Percentiles rank a stretch among this genome's conserved stretches.
These are phyloP conservation scores for Sanguinoderma infundibulare DNA, from an alignment of 1,284 basidiomycete species.

Conservation along the genomic window DNA sequence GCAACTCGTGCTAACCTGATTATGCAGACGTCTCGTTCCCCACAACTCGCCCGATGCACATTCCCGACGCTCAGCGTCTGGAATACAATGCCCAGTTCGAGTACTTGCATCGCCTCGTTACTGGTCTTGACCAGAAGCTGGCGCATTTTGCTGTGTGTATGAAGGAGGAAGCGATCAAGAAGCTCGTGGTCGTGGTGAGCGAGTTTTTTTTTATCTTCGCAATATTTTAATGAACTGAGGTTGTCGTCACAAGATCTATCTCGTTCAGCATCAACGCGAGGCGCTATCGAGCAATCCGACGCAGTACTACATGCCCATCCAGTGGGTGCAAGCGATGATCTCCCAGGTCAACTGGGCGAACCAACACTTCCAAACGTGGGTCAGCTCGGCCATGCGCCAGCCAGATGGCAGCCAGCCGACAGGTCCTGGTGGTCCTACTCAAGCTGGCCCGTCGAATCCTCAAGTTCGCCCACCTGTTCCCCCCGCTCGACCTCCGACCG, in stretches of 20 bases:
- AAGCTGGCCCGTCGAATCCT: not conserved
- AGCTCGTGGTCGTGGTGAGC: conserved; percentile 57
- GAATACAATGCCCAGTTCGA: conserved; percentile 58
- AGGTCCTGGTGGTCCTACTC: not conserved
- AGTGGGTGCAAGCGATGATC: conserved; percentile 52
- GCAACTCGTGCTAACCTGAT: not conserved
- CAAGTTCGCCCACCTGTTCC: conserved; percentile 5
- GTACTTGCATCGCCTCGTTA: conserved; percentile 45
- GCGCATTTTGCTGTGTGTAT: conserved; percentile 48
- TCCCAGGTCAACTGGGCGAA: conserved; percentile 46
- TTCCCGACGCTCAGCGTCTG: conserved; percentile 55
- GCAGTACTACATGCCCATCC: conserved; percentile 53
- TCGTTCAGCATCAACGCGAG: conserved; percentile 54
- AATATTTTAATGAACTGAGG: not conserved
- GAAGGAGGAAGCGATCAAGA: conserved; percentile 50
- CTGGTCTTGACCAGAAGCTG: conserved; percentile 56
- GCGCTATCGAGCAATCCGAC: conserved; percentile 47
- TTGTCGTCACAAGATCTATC: conserved; percentile 46
- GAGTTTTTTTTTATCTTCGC: conserved; percentile 18
- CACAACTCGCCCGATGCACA: not conserved
- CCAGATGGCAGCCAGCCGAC: not conserved
- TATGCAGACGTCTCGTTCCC: not conserved
- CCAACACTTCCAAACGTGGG: conserved; percentile 41
- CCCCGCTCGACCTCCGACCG: not conserved
- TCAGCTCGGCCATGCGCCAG: not conserved